Evolutionary conservation across 2,329 filamentous ascomycete species (phyloP).

Genomic region (Exophiala calicioides): DNA sequence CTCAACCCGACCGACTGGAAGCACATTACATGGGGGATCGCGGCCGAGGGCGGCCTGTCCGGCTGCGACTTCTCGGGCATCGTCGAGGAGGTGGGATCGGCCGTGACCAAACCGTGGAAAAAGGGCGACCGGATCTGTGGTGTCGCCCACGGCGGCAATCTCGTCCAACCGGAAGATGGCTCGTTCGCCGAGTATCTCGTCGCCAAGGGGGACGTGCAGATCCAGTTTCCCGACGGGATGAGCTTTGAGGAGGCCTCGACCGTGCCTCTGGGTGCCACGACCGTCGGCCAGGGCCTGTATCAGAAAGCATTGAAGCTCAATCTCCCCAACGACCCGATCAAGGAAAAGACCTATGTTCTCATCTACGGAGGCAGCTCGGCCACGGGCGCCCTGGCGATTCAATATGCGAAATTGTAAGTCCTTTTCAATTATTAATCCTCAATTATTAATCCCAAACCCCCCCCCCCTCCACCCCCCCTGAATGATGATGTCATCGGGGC

Average conservation of each 20-base stretch:
- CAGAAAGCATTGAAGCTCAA: slow-evolving; percentile 30
- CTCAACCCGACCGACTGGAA: slow-evolving; percentile 61
- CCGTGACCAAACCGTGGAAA: slow-evolving; percentile 26
- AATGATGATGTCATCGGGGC: too few species aligned
- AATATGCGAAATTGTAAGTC: slow-evolving; percentile 40
- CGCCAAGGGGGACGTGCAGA: slow-evolving; percentile 33
- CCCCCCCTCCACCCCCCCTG: background rate
- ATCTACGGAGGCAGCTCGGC: slow-evolving; percentile 49
- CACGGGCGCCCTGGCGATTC: slow-evolving; percentile 46
- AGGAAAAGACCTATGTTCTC: slow-evolving; percentile 37
- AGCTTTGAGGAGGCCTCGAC: slow-evolving; percentile 37
- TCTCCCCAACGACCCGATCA: slow-evolving; percentile 27
- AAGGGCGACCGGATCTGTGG: slow-evolving; percentile 43
- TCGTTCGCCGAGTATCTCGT: slow-evolving; percentile 41
- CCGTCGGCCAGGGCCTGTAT: slow-evolving; percentile 27
- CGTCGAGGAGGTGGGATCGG: slow-evolving; percentile 31
- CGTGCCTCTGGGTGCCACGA: slow-evolving; percentile 34
- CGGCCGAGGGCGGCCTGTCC: slow-evolving; percentile 41
- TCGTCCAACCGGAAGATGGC: slow-evolving; percentile 34
- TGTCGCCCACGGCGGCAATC: slow-evolving; percentile 38
- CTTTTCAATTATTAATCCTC: background rate
- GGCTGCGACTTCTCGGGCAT: slow-evolving; percentile 40
- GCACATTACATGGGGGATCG: slow-evolving; percentile 39
- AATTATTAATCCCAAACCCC: background rate
- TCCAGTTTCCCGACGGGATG: slow-evolving; percentile 37